Base-by-base conservation (phyloP, 2,329 filamentous ascomycete genomes). In the Conoideocrella luteorostrata region DNA sequence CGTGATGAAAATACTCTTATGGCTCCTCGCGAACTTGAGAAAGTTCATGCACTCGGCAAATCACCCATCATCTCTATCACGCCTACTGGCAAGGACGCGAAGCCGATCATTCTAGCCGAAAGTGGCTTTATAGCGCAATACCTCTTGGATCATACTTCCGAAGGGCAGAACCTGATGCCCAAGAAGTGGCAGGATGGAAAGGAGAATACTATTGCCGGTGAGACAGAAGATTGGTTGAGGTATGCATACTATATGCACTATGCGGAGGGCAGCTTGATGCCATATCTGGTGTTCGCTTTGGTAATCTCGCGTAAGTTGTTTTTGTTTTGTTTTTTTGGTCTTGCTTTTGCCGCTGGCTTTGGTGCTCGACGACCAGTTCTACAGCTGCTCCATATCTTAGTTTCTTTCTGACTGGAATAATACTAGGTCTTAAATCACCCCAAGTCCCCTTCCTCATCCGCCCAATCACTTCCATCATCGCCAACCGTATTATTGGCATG, bases 41-140 rank as follows among this genome's bases (percentile, higher is more conserved):
- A 87, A 50, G 67, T 95, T 29, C 88, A 95, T 57, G 84, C 88
- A 0, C 73, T 96, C 4, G 91, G 91, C 49, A 95, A 95, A 62
- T 89, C 88, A 2, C 91, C 91, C 1, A 68, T 91, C 33, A 68
- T 97, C 51, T 78, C 77, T 7, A 70, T 96, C 53, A 67, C 64
- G n/a, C 60, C 69, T 1, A 53, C 67, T 0, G 65, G 61, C 18
- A 56, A 55, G 4, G 51, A 48, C n/a, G 60, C 13, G 12, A 39
- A 75, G 51, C 69, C 75, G 2, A 56, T 78, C 10, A 76, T 91
- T 1, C 68, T 96, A 37, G 87, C 88, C 9, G 91, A 97, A 67
- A 91, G 84, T 35, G 88, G 77, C 5, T 76, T 82, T 46, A 91
- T 96, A 54, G 72, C 80, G 10, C 85, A 95, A 66, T 96, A 95